Base-by-base conservation (phyloP, 2,329 filamentous ascomycete genomes). In the Chrysoporthe deuterocubensis region DNA sequence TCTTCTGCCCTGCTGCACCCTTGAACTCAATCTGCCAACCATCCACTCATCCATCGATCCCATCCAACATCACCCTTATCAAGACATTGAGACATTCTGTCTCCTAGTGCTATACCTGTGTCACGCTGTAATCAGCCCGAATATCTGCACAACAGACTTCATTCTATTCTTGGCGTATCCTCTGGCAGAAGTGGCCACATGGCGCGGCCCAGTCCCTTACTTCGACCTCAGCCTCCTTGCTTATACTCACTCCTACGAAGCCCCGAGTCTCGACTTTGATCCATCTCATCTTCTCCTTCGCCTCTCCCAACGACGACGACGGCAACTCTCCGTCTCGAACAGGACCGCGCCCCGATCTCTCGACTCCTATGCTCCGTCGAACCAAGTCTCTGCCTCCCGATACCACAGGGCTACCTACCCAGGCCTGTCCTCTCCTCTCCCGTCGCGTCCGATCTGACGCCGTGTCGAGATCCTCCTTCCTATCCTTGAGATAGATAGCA, bases 161-260 rank as follows among this genome's bases (percentile, higher is more conserved):
- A 44, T 26, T 32, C 32, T 54, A 56, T 64, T 65, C 37, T 32
- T n/a, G 21, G 7, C 42, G 34, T n/a, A 44, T 6, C 56, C 54
- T 52, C 60, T 60, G 61, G 66, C 44, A 60, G 54, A 32, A 52
- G 18, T n/a, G 62, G 61, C 66, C 61, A 67, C 54, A 67, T 67
- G 66, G 61, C 66, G 57, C 54, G 5, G 37, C 62, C 34, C 52
- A 50, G 34, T 65, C 66, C 44, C 66, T 34, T 40, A 14, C 21
- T 26, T 48, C 61, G 48, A n/a, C n/a, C 66, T 50, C 61, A 60
- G 42, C 50, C 37, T 37, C 21, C 21, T 61, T 61, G 48, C 26
- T 8, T 16, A 3, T 32, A 40, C 21, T 44, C 26, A 3, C 59
- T 61, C 59, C 42, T 48, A 8, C 54, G 18, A n/a, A 40, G 32